Conservation (phyloP, 1,139 yeast genomes). For the Lodderomyces margitis region DNA sequence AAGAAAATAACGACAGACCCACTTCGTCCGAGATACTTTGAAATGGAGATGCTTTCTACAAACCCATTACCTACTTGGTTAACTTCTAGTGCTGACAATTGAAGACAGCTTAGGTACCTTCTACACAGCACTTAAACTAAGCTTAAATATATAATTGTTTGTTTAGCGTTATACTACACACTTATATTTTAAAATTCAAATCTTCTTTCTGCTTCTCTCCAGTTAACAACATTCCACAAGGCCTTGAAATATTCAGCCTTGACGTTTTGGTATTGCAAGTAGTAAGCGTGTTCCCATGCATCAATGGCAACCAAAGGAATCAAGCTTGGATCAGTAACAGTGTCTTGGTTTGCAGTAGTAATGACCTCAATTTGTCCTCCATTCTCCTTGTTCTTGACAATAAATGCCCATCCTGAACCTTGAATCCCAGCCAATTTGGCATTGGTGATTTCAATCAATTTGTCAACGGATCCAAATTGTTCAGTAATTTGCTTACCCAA, state of each 20-base stretch:
- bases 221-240: conserved; percentile 94
- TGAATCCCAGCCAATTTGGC: conserved; percentile 86
- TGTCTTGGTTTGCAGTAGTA: conserved; percentile 88
- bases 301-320: conserved; percentile 90
- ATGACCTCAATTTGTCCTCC: conserved; percentile 77
- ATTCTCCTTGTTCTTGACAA: conserved; percentile 82
- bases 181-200: conserved; percentile 22
- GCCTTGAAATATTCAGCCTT: conserved; percentile 95
- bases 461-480: conserved; percentile 78
- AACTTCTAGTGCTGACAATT: too few relatives aligned
- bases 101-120: too few relatives aligned
- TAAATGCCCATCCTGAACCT: conserved; percentile 98
- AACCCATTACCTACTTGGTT: too few relatives aligned
- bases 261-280: conserved; percentile 92
- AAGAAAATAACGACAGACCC: too few relatives aligned
- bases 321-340: conserved; percentile 63
- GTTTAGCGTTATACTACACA: not conserved
- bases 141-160: too few relatives aligned
- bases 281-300: conserved; percentile 99
- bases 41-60: too few relatives aligned
- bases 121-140: too few relatives aligned
- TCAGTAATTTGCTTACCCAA: conserved; percentile 61
- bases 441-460: conserved; percentile 66
- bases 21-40: too few relatives aligned
- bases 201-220: conserved; percentile 89